Conservation (phyloP, 768 basidiomycete genomes). For the Auricularia heimuer region DNA sequence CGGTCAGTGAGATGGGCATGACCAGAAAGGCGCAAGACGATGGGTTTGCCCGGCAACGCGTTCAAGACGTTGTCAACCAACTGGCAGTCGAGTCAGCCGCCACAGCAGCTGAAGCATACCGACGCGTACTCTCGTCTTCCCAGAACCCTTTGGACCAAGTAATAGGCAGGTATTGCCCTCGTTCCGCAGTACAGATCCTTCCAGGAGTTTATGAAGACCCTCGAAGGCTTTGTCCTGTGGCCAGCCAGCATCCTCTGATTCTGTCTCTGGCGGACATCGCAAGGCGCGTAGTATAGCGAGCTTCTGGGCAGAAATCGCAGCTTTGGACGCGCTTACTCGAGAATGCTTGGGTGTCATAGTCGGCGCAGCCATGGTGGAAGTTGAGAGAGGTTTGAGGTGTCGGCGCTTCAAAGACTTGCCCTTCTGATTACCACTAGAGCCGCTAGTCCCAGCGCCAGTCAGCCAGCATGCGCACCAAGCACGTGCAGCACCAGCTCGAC, state of each 20-base stretch:
- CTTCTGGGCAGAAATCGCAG: constrained; percentile 40
- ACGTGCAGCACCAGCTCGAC: constrained; percentile 66
- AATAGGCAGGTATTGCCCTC: constrained; percentile 93
- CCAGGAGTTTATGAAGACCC: constrained; percentile 54
- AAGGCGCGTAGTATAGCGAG: constrained; percentile 42
- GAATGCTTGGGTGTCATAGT: neutral
- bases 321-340: neutral
- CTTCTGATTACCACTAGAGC: no score
- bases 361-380: neutral
- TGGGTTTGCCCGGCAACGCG: constrained; percentile 39
- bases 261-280: constrained; percentile 20
- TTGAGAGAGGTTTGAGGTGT: no score
- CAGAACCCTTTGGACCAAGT: constrained; percentile 75
- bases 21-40: constrained; percentile 76
- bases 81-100: constrained; percentile 25
- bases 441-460: no score
- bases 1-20: constrained; percentile 79
- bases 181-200: constrained; percentile 64
- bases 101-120: constrained; percentile 2
- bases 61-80: constrained; percentile 50
- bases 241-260: constrained; percentile 19
- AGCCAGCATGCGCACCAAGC: constrained; percentile 61
- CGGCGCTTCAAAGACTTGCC: no score
- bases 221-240: constrained; percentile 44
- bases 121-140: constrained; percentile 63